Base-by-base conservation (phyloP, 352 stramenopile species). In the Phytophthora sansomeana region DNA sequence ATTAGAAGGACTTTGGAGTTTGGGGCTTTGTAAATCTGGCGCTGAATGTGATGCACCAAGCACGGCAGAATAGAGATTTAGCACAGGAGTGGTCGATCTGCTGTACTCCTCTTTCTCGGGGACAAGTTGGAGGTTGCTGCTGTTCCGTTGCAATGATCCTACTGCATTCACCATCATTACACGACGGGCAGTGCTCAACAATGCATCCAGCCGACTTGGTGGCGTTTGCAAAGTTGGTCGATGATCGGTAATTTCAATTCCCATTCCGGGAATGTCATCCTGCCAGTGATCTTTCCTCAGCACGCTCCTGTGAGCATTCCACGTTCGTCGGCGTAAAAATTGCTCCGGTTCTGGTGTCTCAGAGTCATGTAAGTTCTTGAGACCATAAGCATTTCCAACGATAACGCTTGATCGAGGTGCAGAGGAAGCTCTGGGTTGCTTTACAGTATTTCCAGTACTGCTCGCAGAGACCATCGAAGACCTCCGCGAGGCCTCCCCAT, bases 191-290 rank as follows among this genome's bases (percentile, higher is more conserved):
- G 44, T 69, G 10, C 24, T 69, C 21, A 65, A 38, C 8, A 66
- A 30, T 51, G 44, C 43, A 68, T 68, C 38, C 35, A 63, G 38
- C 16, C 41, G 46, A 41, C 21, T 65, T 44, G 61, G 48, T 17
- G 61, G 48, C 1, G 53, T 61, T 43, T 68, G 48, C 9, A 58
- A 50, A 43, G 49, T 42, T 11, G 80, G 81, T 0, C 77, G 70
- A 50, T 92, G 73, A 8, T 71, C 63, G 0, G 83, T 90, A 64
- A 92, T 89, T 48, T 90, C 83, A 10, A 87, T 54, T 0, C 48
- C 65, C 64, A 90, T 83, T 24, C 70, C 80, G 13, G 69, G 64
- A 41, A 80, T 74, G 4, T 75, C 72, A n/a, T 80, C 64, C 13
- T 81, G 83, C 26, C 69, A 68, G 16, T 62, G 42, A 9, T 83